These are phyloP conservation scores for Dipteronia sinensis DNA, from an alignment of 345 rosid genomes.

Conservation along the genomic window DNA sequence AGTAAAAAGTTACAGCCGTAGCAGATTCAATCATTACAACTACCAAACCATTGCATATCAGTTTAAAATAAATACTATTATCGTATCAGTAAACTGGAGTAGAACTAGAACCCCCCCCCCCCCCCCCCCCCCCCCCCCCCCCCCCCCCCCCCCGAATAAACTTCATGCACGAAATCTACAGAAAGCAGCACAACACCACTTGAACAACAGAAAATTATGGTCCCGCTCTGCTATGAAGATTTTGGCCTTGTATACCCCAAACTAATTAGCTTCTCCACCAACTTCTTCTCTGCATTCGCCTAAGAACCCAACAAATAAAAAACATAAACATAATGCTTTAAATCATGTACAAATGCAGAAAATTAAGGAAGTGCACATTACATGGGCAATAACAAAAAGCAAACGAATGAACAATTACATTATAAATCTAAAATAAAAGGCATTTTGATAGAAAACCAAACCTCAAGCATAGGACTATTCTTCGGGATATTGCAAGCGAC, in stretches of 20 bases:
- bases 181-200: not conserved
- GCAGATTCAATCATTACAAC: not conserved
- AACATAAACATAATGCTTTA: not conserved
- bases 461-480: conserved; percentile 86
- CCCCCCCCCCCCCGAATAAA: not conserved
- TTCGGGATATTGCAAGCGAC: conserved; percentile 87
- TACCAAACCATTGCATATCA: not conserved
- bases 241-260: conserved; percentile 63
- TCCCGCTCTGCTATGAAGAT: conserved; percentile 16
- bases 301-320: conserved; percentile 28
- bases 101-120: not conserved
- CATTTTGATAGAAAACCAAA: conserved; percentile 11
- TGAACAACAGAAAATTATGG: not conserved
- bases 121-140: not conserved
- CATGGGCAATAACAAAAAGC: not conserved
- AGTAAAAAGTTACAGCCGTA: not conserved
- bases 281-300: conserved; percentile 79
- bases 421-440: not conserved
- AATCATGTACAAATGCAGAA: not conserved
- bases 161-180: not conserved
- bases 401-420: not conserved
- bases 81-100: not conserved
- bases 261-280: conserved; percentile 69
- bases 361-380: not conserved
- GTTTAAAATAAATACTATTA: not conserved